phyloP scores from a whole-genome alignment of 106 monocot genomes.

The Posidonia australis region DNA sequence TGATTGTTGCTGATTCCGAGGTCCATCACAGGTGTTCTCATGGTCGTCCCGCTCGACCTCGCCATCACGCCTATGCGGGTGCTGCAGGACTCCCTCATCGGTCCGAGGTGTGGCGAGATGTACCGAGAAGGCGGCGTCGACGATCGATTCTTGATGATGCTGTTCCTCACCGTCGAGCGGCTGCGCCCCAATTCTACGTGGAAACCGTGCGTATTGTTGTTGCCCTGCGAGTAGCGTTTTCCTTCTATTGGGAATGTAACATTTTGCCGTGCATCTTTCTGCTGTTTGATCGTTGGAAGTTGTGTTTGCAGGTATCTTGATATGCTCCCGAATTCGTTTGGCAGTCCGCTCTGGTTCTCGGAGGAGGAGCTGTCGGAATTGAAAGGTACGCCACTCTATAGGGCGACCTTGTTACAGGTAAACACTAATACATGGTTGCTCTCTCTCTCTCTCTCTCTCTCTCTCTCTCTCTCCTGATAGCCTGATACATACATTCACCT shows the following conservation, averaged over 20 bases:
- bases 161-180: conserved; percentile 80
- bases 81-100: conserved; percentile 65
- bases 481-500: no score
- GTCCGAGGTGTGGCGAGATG: conserved; percentile 50
- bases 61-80: conserved; percentile 95
- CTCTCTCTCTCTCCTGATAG: no score
- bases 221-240: background rate
- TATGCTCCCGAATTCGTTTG: conserved; percentile 76
- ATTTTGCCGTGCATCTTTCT: background rate
- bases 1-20: background rate
- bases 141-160: conserved; percentile 72
- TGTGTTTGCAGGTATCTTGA: conserved; percentile 56
- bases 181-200: conserved; percentile 56
- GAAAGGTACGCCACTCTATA: conserved; percentile 76
- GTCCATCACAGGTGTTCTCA: conserved; percentile 19
- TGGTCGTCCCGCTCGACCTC: conserved; percentile 90
- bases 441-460: no score
- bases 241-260: background rate
- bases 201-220: conserved; percentile 56
- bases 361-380: conserved; percentile 76
- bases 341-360: conserved; percentile 80
- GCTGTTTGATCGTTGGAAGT: background rate
- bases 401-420: conserved; percentile 72
- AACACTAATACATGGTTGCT: no score
- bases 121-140: conserved; percentile 72